Evolutionary conservation across 768 basidiomycete species (phyloP), one percentile per base, ranked within the genome.

Genomic region (Leucosporidium creatinivorum): DNA sequence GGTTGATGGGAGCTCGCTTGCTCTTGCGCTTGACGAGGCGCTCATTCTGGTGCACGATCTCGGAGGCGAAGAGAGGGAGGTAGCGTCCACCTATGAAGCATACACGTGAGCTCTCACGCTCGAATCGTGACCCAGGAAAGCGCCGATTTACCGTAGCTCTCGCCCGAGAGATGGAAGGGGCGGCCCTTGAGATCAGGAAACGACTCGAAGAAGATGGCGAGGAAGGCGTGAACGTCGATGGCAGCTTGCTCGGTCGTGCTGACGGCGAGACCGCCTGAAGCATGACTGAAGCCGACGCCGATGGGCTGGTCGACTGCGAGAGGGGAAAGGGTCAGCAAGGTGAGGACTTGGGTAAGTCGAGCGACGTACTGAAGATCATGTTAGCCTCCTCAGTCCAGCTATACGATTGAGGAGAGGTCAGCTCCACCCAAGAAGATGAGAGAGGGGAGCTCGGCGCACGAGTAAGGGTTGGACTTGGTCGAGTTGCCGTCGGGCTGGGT

Each of bases 261-360:
- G 23, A 85, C 83, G 76, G 19, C 36, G 57, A 56, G 39, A 15
- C 39, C 50, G 47, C 33, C 63, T 19, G 50, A 47, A 23, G 67
- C 44, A 36, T 93, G 97, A 0, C 90, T 92, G 79, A 83, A 94
- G 33, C 94, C 93, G 50, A 96, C 93, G 63, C 88, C 85, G 73
- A 93, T 84, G 93, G 70, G 70, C 18, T 60, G 61, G 76, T 86
- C 85, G 58, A 79, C 69, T 51, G 39, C 15, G 39, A 44, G 39
- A 17, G 39, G 39, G 13, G 39, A 44, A 13, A 21, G 10, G 15
- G 31, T 31, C 31, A 33, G 30, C 31, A 21, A 23, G 23, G 6
- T 2, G 31, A 23, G 15, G 30, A 1, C 6, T 26, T 23, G 19
- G 9, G 28, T 54, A 8, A 28, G 52, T 54, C 52, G 6, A 26